Base-by-base conservation (phyloP, 1,284 basidiomycete genomes). In the Cystobasidium sp. region DNA sequence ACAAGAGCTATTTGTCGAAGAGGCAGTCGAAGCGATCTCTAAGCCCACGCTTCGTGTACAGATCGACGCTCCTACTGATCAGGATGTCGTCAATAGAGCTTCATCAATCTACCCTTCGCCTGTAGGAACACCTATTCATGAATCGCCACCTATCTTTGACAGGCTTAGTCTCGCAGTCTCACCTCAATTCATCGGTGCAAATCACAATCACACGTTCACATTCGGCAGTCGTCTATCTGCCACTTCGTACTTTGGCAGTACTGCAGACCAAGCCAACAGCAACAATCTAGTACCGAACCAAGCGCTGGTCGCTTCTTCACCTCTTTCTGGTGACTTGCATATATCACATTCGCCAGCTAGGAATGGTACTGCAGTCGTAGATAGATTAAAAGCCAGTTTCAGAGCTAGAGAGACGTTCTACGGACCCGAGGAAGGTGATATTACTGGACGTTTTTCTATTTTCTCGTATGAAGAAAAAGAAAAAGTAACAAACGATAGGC, bases 271-370 rank as follows among this genome's bases (percentile, higher is more conserved):
- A 37, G 22, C 12, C 1, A 6, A 14, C 24, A 47, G 53, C 18
- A 41, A 12, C 24, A 14, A 7, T 12, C 47, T 49, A 49, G 6
- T 24, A 44, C 31, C 47, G 41, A 47, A 66, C 41, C 64, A 55
- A n/a, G 64, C 64, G 52, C 37, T 73, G 10, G 53, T 73, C 37
- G 70, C 70, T 56, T 73, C 62, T 7, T 73, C 70, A 14, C 70
- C 62, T 24, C 41, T 65, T 4, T 73, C 70, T 16, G 70, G 70
- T 20, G 70, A 73, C 24, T 41, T 73, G 18, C 70, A 73, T 44
- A 46, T 73, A 1, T 46, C 55, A 6, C 22, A 58, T 37, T 71
- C 69, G 8, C 70, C 70, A 43, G 63, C 52, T 31, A 58, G 66
- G 20, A 58, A 59, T 24, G 53, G 31, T 6, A 44, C n/a, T 9